Conservation (phyloP, 1,284 basidiomycete species). For the Ganoderma leucocontextum region DNA sequence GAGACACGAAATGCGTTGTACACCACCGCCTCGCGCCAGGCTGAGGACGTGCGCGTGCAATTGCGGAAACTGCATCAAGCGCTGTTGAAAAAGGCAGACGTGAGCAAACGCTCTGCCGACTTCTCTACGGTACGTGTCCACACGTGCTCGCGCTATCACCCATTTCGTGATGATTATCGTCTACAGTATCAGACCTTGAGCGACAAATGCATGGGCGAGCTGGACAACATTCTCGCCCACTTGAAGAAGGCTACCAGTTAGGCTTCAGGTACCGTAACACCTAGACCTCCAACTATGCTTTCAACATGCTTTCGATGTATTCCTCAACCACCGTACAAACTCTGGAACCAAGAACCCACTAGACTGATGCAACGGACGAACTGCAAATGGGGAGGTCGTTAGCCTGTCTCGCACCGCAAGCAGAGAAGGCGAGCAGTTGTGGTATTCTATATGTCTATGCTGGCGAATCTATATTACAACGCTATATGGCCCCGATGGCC, state of each 20-base stretch:
- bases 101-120: slow-evolving; percentile 70
- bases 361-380: no score
- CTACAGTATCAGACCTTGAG: slow-evolving; percentile 75
- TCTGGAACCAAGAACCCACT: no score
- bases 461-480: slow-evolving; percentile 10
- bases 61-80: slow-evolving; percentile 72
- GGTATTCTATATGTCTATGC: slow-evolving; percentile 10
- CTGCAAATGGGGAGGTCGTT: no score
- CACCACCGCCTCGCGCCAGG: slow-evolving; percentile 61
- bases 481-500: slow-evolving; percentile 1
- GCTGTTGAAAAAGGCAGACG: slow-evolving; percentile 73
- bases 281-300: background rate
- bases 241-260: slow-evolving; percentile 64
- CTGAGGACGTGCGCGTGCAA: slow-evolving; percentile 79
- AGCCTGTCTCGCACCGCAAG: background rate
- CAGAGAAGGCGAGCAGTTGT: background rate
- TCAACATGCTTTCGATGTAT: slow-evolving; percentile 8
- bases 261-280: background rate
- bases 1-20: slow-evolving; percentile 69
- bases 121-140: slow-evolving; percentile 21
- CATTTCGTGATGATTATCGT: slow-evolving; percentile 9
- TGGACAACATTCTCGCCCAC: slow-evolving; percentile 69
- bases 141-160: slow-evolving; percentile 2
- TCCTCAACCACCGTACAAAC: background rate
- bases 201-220: slow-evolving; percentile 65